phyloP scores from a whole-genome alignment of 371 early-diverging fungal genomes.

The Actinomortierella ambigua region DNA sequence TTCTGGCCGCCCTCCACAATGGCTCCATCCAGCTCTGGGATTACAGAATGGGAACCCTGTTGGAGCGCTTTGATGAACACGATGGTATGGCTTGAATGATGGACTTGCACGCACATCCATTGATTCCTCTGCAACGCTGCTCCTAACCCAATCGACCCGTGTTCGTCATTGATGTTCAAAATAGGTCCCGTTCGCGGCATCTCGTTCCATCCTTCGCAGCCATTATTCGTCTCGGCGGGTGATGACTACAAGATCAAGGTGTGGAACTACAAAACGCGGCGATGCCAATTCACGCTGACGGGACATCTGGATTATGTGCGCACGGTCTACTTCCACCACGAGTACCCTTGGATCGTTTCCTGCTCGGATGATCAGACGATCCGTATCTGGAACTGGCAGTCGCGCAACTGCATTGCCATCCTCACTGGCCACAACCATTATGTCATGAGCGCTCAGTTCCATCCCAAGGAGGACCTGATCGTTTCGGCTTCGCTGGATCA shows the following conservation, averaged over 20 bases:
- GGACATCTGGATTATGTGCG: slow-evolving; percentile 99
- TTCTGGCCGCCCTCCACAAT: slow-evolving; percentile 97
- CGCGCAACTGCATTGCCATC: slow-evolving; percentile 96
- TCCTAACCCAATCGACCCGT: not conserved
- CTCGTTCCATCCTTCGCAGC: slow-evolving; percentile 97
- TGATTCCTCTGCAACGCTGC: not conserved
- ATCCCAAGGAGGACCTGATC: slow-evolving; percentile 94
- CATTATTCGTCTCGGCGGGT: slow-evolving; percentile 98
- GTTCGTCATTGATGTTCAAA: not conserved
- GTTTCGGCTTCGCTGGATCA: slow-evolving; percentile 98
- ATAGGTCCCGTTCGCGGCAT: slow-evolving; percentile 98
- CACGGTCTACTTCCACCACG: slow-evolving; percentile 98
- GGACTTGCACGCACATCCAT: not conserved
- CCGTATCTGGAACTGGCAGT: slow-evolving; percentile 98
- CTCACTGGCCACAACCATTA: slow-evolving; percentile 99
- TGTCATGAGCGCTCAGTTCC: slow-evolving; percentile 99
- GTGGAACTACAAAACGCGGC: slow-evolving; percentile 98
- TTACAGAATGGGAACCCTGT: slow-evolving; percentile 97
- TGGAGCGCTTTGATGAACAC: slow-evolving; percentile 98
- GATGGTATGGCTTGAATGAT: slow-evolving; percentile 76
- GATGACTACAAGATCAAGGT: slow-evolving; percentile 99
- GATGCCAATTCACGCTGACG: slow-evolving; percentile 94
- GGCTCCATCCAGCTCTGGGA: slow-evolving; percentile 99
- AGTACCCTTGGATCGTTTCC: slow-evolving; percentile 97
- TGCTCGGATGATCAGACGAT: slow-evolving; percentile 99